A percentile compares a stretch with the other conserved stretches of the same genome.
phyloP scores from a whole-genome alignment of 495 filamentous ascomycete genomes.

The Trypethelium eluteriae region DNA sequence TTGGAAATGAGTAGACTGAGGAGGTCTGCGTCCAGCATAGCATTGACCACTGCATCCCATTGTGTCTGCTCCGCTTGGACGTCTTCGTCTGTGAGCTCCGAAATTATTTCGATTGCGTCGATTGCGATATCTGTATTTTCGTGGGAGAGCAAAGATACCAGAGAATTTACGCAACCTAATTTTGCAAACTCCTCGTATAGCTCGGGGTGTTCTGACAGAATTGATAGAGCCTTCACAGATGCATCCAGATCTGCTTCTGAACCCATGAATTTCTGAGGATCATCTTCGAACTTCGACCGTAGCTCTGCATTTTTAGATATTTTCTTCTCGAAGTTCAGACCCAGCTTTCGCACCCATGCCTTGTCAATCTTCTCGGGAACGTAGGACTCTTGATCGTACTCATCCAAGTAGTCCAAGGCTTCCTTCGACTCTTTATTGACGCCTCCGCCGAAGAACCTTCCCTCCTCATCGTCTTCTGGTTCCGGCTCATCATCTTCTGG shows the following conservation, averaged over 20 bases:
- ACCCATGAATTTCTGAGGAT: conserved; percentile 76
- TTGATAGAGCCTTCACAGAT: conserved; percentile 79
- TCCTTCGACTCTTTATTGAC: conserved; percentile 71
- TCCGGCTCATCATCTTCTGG: conserved; percentile 47
- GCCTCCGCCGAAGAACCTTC: conserved; percentile 90
- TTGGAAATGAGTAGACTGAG: conserved; percentile 78
- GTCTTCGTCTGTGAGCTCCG: conserved; percentile 91
- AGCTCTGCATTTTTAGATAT: conserved; percentile 90
- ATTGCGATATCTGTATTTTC: conserved; percentile 98
- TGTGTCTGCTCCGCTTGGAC: conserved; percentile 75
- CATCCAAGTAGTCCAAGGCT: conserved; percentile 84
- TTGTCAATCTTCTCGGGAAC: conserved; percentile 70
- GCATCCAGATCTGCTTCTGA: conserved; percentile 90
- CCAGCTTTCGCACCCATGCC: conserved; percentile 74
- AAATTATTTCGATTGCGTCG: conserved; percentile 79
- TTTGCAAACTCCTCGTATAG: conserved; percentile 78
- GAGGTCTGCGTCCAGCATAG: conserved; percentile 73
- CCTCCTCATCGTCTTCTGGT: conserved; percentile 74
- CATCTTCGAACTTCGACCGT: conserved; percentile 75
- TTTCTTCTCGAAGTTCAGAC: conserved; percentile 80
- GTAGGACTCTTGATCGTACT: conserved; percentile 50
- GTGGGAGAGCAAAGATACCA: conserved; percentile 78
- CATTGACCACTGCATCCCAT: conserved; percentile 73
- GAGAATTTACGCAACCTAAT: conserved; percentile 63
- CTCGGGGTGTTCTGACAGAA: conserved; percentile 78